Percentiles rank a stretch among this genome's conserved stretches.
Evolutionary conservation across 2,329 filamentous ascomycete species (phyloP).

Genomic region (Sclerotinia borealis): DNA sequence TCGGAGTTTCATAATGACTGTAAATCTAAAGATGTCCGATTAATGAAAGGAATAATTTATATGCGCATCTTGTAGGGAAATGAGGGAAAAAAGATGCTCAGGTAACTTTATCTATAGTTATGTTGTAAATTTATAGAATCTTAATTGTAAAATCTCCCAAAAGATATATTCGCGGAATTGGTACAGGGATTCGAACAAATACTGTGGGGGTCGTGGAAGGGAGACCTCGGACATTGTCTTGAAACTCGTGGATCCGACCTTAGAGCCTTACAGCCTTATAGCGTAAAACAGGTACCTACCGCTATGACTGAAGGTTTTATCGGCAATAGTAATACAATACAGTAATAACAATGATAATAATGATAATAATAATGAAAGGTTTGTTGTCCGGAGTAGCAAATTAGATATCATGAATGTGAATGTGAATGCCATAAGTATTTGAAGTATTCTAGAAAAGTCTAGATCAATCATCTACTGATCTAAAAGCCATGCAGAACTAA

Average conservation of each 20-base stretch:
- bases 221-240: background rate
- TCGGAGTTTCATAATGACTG: constrained; percentile 7
- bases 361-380: no score
- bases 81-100: background rate
- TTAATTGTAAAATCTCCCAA: background rate
- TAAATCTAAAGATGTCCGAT: background rate
- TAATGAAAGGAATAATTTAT: background rate
- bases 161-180: background rate
- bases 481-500: background rate
- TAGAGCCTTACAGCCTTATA: no score
- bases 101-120: no score
- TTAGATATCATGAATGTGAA: background rate
- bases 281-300: no score
- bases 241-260: background rate
- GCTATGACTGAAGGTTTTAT: no score
- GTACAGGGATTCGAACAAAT: background rate
- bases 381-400: background rate
- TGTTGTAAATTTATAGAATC: background rate
- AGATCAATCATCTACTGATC: background rate
- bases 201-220: background rate
- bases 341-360: no score
- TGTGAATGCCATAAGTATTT: background rate
- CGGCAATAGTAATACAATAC: no score
- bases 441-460: background rate
- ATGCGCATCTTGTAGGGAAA: background rate